These are phyloP conservation scores for Debaryomyces tyrocola DNA, from an alignment of 805 yeast genomes.

Conservation along the genomic window DNA sequence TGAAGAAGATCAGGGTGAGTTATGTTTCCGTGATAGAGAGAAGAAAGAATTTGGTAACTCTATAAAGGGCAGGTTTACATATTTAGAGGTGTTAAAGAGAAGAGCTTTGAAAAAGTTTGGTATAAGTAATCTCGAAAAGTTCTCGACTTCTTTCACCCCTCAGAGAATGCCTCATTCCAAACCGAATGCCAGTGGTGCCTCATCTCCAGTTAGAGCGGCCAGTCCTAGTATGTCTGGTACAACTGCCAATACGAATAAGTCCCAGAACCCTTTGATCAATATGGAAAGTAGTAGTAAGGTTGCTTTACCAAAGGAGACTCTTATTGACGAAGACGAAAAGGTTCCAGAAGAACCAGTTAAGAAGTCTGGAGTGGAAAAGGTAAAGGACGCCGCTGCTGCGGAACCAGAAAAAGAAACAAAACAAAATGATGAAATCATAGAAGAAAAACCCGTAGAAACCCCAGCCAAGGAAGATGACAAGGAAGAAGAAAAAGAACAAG, in stretches of 20 bases:
- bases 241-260: conserved; percentile 9
- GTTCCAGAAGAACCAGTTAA: background rate
- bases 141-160: conserved; percentile 39
- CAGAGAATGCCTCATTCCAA: conserved; percentile 17
- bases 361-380: background rate
- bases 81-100: conserved; percentile 42
- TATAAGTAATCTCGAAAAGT: conserved; percentile 30
- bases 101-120: conserved; percentile 43
- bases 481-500: conserved; percentile 4
- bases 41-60: conserved; percentile 35
- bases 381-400: background rate
- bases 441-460: conserved; percentile 4
- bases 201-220: conserved; percentile 12
- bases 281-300: conserved; percentile 27
- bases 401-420: conserved; percentile 1
- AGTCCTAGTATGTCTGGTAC: conserved; percentile 10
- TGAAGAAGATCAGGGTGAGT: conserved; percentile 46
- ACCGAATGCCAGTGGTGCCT: background rate
- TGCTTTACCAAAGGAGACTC: conserved; percentile 42
- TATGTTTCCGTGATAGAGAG: conserved; percentile 36
- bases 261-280: conserved; percentile 23
- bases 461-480: background rate
- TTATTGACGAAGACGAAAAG: conserved; percentile 26
- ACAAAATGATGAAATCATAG: conserved; percentile 1
- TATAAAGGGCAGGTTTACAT: conserved; percentile 29